Percentiles rank a stretch among this genome's conserved stretches.
These are phyloP conservation scores for Bipolaris victoriae DNA, from an alignment of 2,329 filamentous ascomycete species.

Conservation along the genomic window DNA sequence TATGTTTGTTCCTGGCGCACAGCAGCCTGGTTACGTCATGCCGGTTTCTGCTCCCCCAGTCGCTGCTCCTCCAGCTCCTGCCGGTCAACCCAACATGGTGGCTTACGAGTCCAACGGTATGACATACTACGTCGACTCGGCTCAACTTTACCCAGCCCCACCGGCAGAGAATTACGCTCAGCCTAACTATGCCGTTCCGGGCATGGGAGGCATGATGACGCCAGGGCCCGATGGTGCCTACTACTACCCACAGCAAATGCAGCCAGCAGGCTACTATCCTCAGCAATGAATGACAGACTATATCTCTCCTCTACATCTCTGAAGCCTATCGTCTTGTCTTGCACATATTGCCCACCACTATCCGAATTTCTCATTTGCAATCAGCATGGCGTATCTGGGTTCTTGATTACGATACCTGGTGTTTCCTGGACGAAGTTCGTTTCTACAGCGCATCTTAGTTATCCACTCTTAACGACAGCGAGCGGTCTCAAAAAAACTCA, in stretches of 20 bases:
- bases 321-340: slow-evolving; percentile 5
- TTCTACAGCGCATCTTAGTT: slow-evolving; percentile 12
- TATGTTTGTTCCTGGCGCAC: slow-evolving; percentile 63
- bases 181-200: slow-evolving; percentile 61
- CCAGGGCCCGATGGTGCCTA: slow-evolving; percentile 61
- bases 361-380: slow-evolving; percentile 11
- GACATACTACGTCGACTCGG: slow-evolving; percentile 90
- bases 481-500: slow-evolving; percentile 16
- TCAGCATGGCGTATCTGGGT: slow-evolving; percentile 15
- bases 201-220: slow-evolving; percentile 82
- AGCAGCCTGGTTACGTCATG: slow-evolving; percentile 55
- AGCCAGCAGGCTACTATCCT: slow-evolving; percentile 64
- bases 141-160: slow-evolving; percentile 63
- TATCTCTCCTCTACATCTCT: not conserved
- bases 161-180: slow-evolving; percentile 54
- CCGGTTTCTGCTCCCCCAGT: slow-evolving; percentile 45
- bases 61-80: slow-evolving; percentile 40
- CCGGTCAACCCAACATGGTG: slow-evolving; percentile 61
- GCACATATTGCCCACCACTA: slow-evolving; percentile 6
- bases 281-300: slow-evolving; percentile 35
- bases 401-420: slow-evolving; percentile 14
- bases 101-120: slow-evolving; percentile 94
- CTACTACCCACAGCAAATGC: slow-evolving; percentile 63
- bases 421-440: slow-evolving; percentile 8
- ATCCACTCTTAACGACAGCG: slow-evolving; percentile 7